Conservation (phyloP, 331 rosid species). For the Acacia concinna region DNA sequence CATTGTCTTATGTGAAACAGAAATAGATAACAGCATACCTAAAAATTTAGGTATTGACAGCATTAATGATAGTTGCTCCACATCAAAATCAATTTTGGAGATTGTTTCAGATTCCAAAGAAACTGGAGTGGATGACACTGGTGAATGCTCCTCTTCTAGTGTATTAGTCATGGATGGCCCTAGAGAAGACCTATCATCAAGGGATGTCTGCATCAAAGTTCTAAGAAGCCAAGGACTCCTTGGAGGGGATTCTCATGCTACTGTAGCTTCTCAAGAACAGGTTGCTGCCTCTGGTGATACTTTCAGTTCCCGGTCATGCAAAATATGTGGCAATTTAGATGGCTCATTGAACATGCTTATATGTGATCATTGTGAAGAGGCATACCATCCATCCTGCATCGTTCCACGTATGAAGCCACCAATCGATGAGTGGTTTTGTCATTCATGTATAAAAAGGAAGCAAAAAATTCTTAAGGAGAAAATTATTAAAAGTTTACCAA, state of each 20-base stretch:
- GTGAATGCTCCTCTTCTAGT: constrained; percentile 90
- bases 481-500: constrained; percentile 39
- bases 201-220: constrained; percentile 69
- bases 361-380: constrained; percentile 90
- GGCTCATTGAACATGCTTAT: constrained; percentile 63
- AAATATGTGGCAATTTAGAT: constrained; percentile 62
- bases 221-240: constrained; percentile 74
- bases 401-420: constrained; percentile 58
- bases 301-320: constrained; percentile 57
- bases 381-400: constrained; percentile 78
- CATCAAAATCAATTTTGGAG: constrained; percentile 80
- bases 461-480: constrained; percentile 56
- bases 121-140: constrained; percentile 64
- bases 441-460: constrained; percentile 66
- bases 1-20: constrained; percentile 41
- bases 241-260: constrained; percentile 34
- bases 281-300: constrained; percentile 36
- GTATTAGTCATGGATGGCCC: constrained; percentile 49
- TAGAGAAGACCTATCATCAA: constrained; percentile 56
- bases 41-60: constrained; percentile 63
- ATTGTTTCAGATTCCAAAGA: constrained; percentile 50
- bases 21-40: constrained; percentile 38
- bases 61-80: constrained; percentile 82
- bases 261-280: constrained; percentile 40
- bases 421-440: constrained; percentile 89